phyloP scores from a whole-genome alignment of 2,329 filamentous ascomycete genomes.

The Paecilomyces dactylethromorphus region DNA sequence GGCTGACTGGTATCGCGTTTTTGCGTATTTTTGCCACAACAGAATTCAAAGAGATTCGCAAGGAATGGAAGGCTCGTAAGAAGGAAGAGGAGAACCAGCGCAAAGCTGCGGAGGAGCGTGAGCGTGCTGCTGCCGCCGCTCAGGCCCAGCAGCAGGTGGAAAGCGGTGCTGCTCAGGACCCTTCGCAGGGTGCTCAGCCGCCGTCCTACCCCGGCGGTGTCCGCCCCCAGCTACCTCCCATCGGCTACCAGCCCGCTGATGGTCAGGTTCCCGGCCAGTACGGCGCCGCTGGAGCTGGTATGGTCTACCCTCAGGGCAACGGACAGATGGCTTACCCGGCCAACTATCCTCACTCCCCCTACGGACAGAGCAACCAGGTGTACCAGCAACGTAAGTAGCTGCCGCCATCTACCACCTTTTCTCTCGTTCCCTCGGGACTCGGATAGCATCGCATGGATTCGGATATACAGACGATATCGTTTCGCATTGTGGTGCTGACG shows the following conservation, averaged over 20 bases:
- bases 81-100: conserved; percentile 93
- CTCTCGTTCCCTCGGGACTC: conserved; percentile 7
- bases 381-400: conserved; percentile 45
- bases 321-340: conserved; percentile 42
- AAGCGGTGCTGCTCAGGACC: conserved; percentile 46
- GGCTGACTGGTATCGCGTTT: neutral
- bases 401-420: conserved; percentile 15
- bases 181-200: conserved; percentile 33
- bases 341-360: conserved; percentile 46
- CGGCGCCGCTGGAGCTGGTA: conserved; percentile 49
- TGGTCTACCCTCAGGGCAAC: conserved; percentile 43
- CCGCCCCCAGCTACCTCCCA: conserved; percentile 65
- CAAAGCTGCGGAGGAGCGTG: conserved; percentile 82
- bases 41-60: conserved; percentile 99
- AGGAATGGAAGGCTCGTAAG: conserved; percentile 98
- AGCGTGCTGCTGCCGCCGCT: conserved; percentile 59
- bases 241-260: conserved; percentile 60
- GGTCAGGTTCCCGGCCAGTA: conserved; percentile 56
- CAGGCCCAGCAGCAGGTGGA: conserved; percentile 42
- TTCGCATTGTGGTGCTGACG: conserved; percentile 19
- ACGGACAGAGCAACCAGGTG: conserved; percentile 43
- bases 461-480: conserved; percentile 9
- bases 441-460: conserved; percentile 11
- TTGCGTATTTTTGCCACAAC: neutral
- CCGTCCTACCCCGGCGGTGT: conserved; percentile 44